Evolutionary conservation across 208 protist genomes (phyloP).

Genomic region (Crithidia sp.): DNA sequence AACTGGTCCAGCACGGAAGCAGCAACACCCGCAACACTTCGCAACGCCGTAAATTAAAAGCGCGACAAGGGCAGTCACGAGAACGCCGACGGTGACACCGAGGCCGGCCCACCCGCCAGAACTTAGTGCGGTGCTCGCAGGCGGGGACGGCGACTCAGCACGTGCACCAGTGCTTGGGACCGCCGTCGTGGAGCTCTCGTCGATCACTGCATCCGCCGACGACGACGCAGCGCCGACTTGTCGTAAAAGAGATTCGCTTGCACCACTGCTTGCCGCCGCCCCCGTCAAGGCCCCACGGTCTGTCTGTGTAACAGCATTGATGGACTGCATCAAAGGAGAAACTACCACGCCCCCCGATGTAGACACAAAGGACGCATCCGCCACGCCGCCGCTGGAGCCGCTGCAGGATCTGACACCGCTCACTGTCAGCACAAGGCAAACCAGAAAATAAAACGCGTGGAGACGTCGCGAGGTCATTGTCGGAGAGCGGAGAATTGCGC

Average conservation of each 20-base stretch:
- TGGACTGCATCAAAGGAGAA: no score
- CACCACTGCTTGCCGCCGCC: no score
- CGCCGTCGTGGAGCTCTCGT: background rate
- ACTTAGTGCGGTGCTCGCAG: background rate
- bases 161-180: background rate
- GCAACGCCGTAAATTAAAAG: background rate
- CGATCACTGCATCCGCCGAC: no score
- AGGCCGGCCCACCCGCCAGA: constrained; percentile 9
- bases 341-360: no score
- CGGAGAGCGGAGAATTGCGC: no score
- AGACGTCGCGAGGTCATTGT: no score
- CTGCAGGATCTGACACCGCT: background rate
- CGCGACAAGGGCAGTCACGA: background rate
- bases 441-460: background rate
- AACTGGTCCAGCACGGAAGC: background rate
- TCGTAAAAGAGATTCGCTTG: no score
- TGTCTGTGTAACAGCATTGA: no score
- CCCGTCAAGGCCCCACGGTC: no score
- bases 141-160: background rate
- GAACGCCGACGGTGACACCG: constrained; percentile 4
- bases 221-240: no score
- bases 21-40: background rate
- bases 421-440: background rate
- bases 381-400: no score
- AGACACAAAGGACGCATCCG: no score